Base-by-base conservation (phyloP, 208 protist species). In the Naegleria lovaniensis region DNA sequence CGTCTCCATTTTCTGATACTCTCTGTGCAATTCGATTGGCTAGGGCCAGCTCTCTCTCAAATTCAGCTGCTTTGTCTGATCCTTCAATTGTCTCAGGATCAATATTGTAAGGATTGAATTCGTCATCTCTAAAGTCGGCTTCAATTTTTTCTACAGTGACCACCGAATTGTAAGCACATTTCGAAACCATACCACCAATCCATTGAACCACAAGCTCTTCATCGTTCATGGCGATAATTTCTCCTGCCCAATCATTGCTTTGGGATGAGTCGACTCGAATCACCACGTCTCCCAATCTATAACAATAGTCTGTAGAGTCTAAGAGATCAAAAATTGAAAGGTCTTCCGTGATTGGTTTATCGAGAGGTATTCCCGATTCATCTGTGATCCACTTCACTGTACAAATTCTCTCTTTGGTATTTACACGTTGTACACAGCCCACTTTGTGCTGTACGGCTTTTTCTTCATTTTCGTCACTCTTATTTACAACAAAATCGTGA, bases 281-380 rank as follows among this genome's bases (percentile, higher is more conserved):
- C 0, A 87, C 83, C 9, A 87, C 40, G 29, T 87, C 83, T 55
- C 83, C 83, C 83, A 87, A 87, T 51, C 39, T 0, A 52, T 52
- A 87, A 55, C 11, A 41, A 36, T 87, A 87, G 7, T 87, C 40
- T 41, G 16, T 52, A 25, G 11, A n/a, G 41, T 87, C 41, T n/a
- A 39, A 39, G 9, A 87, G 25, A 87, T 87, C 83, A 87, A 39
- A 87, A 87, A 87, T 52, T 29, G 39, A 15, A 29, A 87, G 16
- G n/a, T 87, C 83, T n/a, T 87, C 83, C 15, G n/a, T 41, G 9
- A 52, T 15, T 51, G 40, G 9, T 15, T 87, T 16, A 75, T 52
- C 83, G 38, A 87, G 40, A 25, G 41, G 19, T 75, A n/a, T 16
- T 5, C 58, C 58, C 2, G 4, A n/a, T 75, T 75, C 58, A 16